These are phyloP conservation scores for Skeletonema potamos DNA, from an alignment of 108 stramenopile species.

Conservation along the genomic window DNA sequence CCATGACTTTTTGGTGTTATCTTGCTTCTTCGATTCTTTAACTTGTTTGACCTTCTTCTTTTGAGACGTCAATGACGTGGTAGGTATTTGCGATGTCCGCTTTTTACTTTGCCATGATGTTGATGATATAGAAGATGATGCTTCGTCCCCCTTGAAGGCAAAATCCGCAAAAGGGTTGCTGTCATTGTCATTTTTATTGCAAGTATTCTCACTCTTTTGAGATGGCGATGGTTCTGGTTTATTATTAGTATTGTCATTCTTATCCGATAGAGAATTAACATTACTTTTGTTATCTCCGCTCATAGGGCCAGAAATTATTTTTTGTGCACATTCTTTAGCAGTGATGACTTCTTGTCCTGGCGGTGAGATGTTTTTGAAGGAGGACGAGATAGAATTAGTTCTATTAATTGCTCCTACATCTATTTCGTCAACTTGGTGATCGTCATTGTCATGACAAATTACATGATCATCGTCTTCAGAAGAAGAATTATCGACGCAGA, in stretches of 20 bases:
- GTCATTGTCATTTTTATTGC: not conserved
- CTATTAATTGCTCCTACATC: not conserved
- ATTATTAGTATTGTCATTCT: not conserved
- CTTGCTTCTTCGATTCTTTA: not conserved
- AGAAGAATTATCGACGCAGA: not conserved
- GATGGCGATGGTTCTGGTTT: not conserved
- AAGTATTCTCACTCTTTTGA: not conserved
- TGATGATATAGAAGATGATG: not conserved
- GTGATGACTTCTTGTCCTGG: not conserved
- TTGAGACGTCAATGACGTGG: not conserved
- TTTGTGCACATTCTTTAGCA: not conserved
- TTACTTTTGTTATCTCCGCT: not conserved
- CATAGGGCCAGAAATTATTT: not conserved
- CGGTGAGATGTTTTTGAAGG: not conserved
- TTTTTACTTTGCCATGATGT: slow-evolving; percentile 9
- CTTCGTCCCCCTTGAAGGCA: slow-evolving; percentile 16
- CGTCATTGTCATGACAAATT: not conserved
- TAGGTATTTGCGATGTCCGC: not conserved
- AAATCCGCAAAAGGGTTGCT: slow-evolving; percentile 59
- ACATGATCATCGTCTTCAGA: not conserved
- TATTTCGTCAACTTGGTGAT: not conserved
- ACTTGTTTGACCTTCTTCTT: not conserved
- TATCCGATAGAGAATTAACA: not conserved
- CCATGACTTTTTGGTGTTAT: not conserved
- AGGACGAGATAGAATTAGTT: not conserved